A percentile compares a stretch with the other conserved stretches of the same genome.
phyloP scores from a whole-genome alignment of 2,329 filamentous ascomycete genomes.

The Aspergillus sojae region DNA sequence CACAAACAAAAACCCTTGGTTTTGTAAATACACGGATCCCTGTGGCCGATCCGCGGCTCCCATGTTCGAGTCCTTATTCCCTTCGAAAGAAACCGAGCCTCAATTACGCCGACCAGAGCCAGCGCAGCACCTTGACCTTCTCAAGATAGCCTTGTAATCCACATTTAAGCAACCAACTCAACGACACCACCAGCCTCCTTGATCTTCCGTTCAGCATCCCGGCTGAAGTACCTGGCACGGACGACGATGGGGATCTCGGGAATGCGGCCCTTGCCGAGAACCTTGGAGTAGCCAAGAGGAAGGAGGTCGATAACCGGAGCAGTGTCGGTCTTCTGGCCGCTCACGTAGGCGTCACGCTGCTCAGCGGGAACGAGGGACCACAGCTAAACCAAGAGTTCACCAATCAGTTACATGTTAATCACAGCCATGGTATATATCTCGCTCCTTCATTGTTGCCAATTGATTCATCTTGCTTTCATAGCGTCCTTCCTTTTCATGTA shows the following conservation, averaged over 20 bases:
- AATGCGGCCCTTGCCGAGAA: slow-evolving; percentile 96
- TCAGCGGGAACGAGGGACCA: slow-evolving; percentile 94
- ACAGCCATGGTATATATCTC: not conserved
- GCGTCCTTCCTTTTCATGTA: not conserved
- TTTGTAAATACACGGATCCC: slow-evolving; percentile 37
- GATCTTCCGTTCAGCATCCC: slow-evolving; percentile 98
- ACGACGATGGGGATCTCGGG: slow-evolving; percentile 93
- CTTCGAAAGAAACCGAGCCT: slow-evolving; percentile 31
- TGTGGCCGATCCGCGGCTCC: slow-evolving; percentile 31
- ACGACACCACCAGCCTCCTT: slow-evolving; percentile 94
- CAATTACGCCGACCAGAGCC: slow-evolving; percentile 34
- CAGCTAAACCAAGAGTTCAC: slow-evolving; percentile 60
- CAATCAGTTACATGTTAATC: slow-evolving; percentile 17
- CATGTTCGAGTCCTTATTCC: slow-evolving; percentile 34
- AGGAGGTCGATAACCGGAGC: slow-evolving; percentile 98
- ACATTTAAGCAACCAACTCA: slow-evolving; percentile 84
- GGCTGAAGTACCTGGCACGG: slow-evolving; percentile 91
- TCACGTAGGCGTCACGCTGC: slow-evolving; percentile 89
- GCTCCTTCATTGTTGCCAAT: not conserved
- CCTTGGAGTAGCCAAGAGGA: slow-evolving; percentile 95
- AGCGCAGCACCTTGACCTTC: slow-evolving; percentile 34
- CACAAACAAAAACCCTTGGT: slow-evolving; percentile 40
- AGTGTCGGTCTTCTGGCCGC: slow-evolving; percentile 79
- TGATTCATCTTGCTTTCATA: not conserved
- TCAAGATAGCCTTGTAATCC: slow-evolving; percentile 28